Base-by-base conservation (phyloP, 2,329 filamentous ascomycete genomes). In the Diaporthe capsici region DNA sequence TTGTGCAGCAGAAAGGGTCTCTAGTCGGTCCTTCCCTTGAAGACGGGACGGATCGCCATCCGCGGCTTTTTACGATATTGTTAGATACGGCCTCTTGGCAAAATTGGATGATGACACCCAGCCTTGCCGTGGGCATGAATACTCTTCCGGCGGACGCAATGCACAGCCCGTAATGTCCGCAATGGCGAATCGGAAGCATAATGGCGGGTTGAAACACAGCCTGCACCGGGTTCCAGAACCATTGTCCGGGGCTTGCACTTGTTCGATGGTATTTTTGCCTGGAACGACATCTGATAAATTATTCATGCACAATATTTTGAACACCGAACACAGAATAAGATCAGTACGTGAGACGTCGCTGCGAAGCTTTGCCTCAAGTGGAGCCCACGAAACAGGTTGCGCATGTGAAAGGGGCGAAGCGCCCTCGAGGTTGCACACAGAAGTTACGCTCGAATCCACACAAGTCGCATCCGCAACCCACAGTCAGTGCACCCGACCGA, bases 391-490 rank as follows among this genome's bases (percentile, higher is more conserved):
- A 22, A 49, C 61, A 47, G 22, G 25, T 5, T 51, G 28, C 12
- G 22, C 17, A 34, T 17, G 20, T 37, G 20, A 67, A 51, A n/a
- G 57, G 20, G 63, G 31, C 44, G 44, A 25, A 51, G 42, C 31
- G 44, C 4, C 4, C 8, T 10, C 22, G 13, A 51, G 28, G 31
- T 51, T 68, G 31, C 63, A 53, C 12, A 13, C 20, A 51, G 44
- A 34, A 51, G 42, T 67, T n/a, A 17, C 63, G 12, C 22, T 37
- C 22, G 47, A 51, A 51, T 51, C 63, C 63, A 68, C 63, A 51
- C 28, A 37, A 37, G 63, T 37, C 13, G 22, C 31, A 39, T n/a
- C 22, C 34, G 44, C 25, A 47, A 25, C 37, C 28, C 63, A 68
- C 63, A 17, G 44, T n/a, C 28, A 25, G 20, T 68, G 63, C 63